Evolutionary conservation across 2,329 filamentous ascomycete species (phyloP), one percentile per base, ranked within the genome.

Genomic region (Hysterium pulicare): DNA sequence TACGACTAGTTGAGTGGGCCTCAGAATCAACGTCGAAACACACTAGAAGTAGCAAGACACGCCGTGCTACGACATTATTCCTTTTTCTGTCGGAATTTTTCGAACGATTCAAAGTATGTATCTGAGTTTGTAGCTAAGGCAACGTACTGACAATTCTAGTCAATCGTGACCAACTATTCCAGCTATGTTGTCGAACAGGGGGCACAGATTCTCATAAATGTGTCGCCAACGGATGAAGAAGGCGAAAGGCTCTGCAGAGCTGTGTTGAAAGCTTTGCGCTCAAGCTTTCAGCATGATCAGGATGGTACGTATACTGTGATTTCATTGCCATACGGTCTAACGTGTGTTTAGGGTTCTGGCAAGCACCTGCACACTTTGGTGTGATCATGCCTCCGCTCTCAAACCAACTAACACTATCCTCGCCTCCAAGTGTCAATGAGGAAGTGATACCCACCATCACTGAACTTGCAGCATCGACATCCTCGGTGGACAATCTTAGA

Each of bases 151-250:
- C 48, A 33, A 10, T 39, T 47, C 0, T 53, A 78, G 77, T 93
- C 89, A 6, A 91, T 97, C 44, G 90, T 97, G 45, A 97, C 93
- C 8, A 86, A 83, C 67, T 98, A 98, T 64, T 84, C 88, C 2
- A 85, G 83, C 47, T 95, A 95, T 61, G 72, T 95, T 21, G 69
- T 95, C 45, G 89, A 95, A 31, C 83, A 83, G 51, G 81, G 83
- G 0, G 81, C 86, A 21, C 75, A 78, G 34, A 73, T 86, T 15
- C 76, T 95, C 28, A 39, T 69, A 58, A 39, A 65, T 57, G 57
- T 65, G 39, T 52, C 61, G 38, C 47, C 43, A 41, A 17, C 54
- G 7, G 70, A 74, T 42, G 71, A 73, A 13, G 59, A 70, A 15
- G 74, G 78, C 16, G 76, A 81, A 52, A 69, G 74, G 33, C 76